Conservation (phyloP, 805 yeast species). For the Cyberlindnera euphorbiiphila region DNA sequence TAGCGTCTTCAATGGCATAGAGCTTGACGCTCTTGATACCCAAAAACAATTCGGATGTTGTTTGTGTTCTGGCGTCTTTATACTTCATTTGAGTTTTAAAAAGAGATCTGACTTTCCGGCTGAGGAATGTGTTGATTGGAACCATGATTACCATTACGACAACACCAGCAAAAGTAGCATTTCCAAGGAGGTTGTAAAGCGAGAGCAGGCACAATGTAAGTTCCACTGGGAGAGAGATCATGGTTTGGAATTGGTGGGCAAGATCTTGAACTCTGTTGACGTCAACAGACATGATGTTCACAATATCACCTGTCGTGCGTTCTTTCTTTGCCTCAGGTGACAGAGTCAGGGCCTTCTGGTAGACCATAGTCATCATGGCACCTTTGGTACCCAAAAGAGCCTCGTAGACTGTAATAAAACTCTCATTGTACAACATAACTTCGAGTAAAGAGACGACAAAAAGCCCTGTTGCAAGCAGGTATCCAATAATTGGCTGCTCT, state of each 20-base stretch:
- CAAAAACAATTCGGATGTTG: slow-evolving; percentile 55
- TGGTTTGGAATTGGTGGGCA: slow-evolving; percentile 47
- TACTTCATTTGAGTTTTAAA: slow-evolving; percentile 56
- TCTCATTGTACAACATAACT: slow-evolving; percentile 65
- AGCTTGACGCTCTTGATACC: slow-evolving; percentile 63
- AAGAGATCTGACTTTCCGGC: slow-evolving; percentile 41
- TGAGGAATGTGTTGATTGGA: slow-evolving; percentile 50
- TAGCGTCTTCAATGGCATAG: slow-evolving; percentile 68
- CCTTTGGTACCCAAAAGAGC: slow-evolving; percentile 65
- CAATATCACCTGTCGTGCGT: slow-evolving; percentile 71
- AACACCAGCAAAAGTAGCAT: slow-evolving; percentile 56
- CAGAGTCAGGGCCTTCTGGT: slow-evolving; percentile 64
- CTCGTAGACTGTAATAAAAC: slow-evolving; percentile 51
- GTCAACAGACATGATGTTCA: slow-evolving; percentile 78
- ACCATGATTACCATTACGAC: slow-evolving; percentile 49
- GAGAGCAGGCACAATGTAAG: slow-evolving; percentile 51
- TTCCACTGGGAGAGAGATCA: slow-evolving; percentile 58
- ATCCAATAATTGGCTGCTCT: slow-evolving; percentile 42
- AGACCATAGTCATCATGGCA: slow-evolving; percentile 62
- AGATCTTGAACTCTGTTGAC: slow-evolving; percentile 60
- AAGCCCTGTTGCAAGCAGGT: slow-evolving; percentile 59
- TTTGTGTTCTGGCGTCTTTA: slow-evolving; percentile 56
- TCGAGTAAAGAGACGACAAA: slow-evolving; percentile 57
- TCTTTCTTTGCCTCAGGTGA: slow-evolving; percentile 60
- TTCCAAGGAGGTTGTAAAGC: slow-evolving; percentile 52